These are phyloP conservation scores for Silene vulgaris DNA, from an alignment of 179 eudicot species.

Conservation along the genomic window DNA sequence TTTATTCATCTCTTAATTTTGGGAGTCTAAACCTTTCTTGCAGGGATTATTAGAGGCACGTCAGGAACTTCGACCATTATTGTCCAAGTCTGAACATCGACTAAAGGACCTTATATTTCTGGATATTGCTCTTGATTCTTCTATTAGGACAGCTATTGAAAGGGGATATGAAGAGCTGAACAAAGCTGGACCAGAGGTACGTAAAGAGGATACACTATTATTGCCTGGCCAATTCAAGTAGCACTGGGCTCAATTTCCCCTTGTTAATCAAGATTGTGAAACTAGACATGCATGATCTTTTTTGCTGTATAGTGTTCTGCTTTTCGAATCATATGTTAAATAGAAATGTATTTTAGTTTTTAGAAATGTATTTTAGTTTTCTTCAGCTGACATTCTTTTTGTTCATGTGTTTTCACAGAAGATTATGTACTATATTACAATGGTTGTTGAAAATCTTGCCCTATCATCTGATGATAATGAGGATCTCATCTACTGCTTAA, in stretches of 20 bases:
- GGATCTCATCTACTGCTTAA: constrained; percentile 86
- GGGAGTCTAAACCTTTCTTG: constrained; percentile 1
- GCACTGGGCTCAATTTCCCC: neutral
- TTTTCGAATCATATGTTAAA: neutral
- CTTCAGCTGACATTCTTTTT: constrained; percentile 14
- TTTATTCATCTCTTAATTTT: constrained; percentile 5
- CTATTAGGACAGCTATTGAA: constrained; percentile 81
- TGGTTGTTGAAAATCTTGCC: constrained; percentile 86
- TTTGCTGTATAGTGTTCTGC: neutral
- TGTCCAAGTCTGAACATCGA: constrained; percentile 57
- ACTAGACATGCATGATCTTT: neutral
- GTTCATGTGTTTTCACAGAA: constrained; percentile 50
- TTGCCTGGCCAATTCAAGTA: neutral
- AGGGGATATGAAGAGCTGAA: constrained; percentile 92
- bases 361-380: neutral
- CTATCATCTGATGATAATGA: constrained; percentile 83
- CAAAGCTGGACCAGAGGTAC: constrained; percentile 86
- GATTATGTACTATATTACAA: constrained; percentile 83
- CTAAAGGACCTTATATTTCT: constrained; percentile 86
- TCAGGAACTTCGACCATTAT: constrained; percentile 66
- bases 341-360: neutral
- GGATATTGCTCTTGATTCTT: constrained; percentile 90
- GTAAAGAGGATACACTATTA: neutral
- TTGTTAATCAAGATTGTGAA: neutral
- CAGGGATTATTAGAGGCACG: constrained; percentile 95